Base-by-base conservation (phyloP, 768 basidiomycete genomes). In the Naematelia encephala region DNA sequence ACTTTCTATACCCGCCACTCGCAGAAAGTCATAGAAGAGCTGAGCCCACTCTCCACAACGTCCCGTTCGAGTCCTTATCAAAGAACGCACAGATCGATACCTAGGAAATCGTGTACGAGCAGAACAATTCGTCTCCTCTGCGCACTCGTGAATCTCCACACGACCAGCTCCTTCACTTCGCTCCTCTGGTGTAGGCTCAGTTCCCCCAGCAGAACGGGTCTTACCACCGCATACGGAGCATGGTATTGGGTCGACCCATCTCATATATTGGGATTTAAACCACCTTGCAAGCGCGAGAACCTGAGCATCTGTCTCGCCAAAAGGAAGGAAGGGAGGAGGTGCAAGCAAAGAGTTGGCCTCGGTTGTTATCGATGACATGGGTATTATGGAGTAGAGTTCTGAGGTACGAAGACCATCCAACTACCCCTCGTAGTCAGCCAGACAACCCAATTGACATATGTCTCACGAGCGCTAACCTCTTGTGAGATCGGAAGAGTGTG, bases 31-130 rank as follows among this genome's bases (percentile, higher is more conserved):
- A 25, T 73, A 72, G 60, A 81, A 80, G 23, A 80, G 65, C 58
- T 80, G 79, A 22, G 79, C 79, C 59, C 76, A 80, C 62, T 80
- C 79, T 23, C 78, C 77, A 56, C 77, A 78, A 19, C 77, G 62
- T 11, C 78, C 78, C 47, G 72, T 66, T 39, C 77, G 74, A 2
- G 72, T 76, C 51, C 63, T 53, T 52, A 80, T 62, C 21, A 81
- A 63, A 16, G 68, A 59, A 29, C 25, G 21, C 22, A 73, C 70
- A 45, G 47, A 73, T 60, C 76, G 76, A 63, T 78, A 79, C 28
- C 80, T 66, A 13, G 72, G 65, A 63, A 80, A 80, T 16, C 78
- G 58, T 46, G 66, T 63, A 13, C 60, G 43, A 0, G 48, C 68
- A 23, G 69, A 68, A 53, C 75, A 74, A 16, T 28, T 55, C 28